Evolutionary conservation across 495 filamentous ascomycete species (phyloP).

Genomic region (Penicillium cosmopolitanum): DNA sequence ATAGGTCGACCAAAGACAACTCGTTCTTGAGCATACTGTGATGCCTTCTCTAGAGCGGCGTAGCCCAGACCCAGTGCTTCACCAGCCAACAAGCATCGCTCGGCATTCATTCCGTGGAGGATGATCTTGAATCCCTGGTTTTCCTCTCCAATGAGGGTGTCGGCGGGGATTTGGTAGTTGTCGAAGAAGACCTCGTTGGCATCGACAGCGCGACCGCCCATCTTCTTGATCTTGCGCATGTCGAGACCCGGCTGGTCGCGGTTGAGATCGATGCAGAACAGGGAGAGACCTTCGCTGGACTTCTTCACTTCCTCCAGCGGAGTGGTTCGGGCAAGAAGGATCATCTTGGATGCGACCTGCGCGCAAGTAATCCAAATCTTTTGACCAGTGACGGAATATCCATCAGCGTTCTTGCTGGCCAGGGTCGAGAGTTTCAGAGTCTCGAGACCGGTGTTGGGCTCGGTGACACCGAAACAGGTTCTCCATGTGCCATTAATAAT

Average conservation of each 20-base stretch:
- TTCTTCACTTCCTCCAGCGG: slow-evolving; percentile 66
- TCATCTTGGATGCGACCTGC: slow-evolving; percentile 77
- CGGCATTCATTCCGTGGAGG: slow-evolving; percentile 83
- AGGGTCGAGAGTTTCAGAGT: slow-evolving; percentile 68
- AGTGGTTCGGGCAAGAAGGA: slow-evolving; percentile 74
- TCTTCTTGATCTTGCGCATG: slow-evolving; percentile 75
- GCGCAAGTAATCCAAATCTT: slow-evolving; percentile 87
- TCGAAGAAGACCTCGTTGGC: slow-evolving; percentile 87
- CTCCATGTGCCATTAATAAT: slow-evolving; percentile 70
- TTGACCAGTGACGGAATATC: slow-evolving; percentile 69
- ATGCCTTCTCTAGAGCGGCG: slow-evolving; percentile 65
- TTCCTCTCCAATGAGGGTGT: slow-evolving; percentile 68
- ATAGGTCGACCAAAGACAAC: slow-evolving; percentile 73
- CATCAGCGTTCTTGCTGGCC: slow-evolving; percentile 52
- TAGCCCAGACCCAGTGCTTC: slow-evolving; percentile 81
- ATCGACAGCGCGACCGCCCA: slow-evolving; percentile 79
- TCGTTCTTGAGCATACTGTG: slow-evolving; percentile 68
- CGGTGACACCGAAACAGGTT: slow-evolving; percentile 72
- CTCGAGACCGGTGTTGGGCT: slow-evolving; percentile 72
- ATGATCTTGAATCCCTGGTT: slow-evolving; percentile 76
- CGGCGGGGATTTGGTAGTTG: slow-evolving; percentile 63
- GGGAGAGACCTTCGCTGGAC: slow-evolving; percentile 68
- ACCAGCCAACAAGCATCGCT: slow-evolving; percentile 74
- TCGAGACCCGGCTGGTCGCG: slow-evolving; percentile 57
- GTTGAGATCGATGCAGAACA: slow-evolving; percentile 78